Conservation (phyloP, 805 yeast genomes). For the Metschnikowia shivogae region DNA sequence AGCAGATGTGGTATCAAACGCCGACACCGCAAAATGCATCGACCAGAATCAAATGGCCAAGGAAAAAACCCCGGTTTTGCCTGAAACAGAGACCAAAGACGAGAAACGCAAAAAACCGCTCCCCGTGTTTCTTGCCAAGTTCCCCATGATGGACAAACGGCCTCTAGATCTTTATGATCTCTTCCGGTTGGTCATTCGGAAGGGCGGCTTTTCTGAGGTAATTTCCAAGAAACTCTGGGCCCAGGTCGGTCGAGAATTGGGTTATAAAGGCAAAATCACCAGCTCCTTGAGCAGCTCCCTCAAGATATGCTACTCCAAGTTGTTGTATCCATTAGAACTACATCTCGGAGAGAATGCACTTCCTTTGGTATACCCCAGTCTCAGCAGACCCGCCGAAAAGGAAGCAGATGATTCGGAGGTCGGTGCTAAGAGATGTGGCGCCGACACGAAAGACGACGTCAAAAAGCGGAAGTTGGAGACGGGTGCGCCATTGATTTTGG, state of each 20-base stretch:
- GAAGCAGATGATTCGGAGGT: neutral
- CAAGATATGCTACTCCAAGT: constrained; percentile 52
- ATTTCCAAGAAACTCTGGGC: constrained; percentile 72
- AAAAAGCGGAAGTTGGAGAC: constrained; percentile 10
- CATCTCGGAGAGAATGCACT: constrained; percentile 14
- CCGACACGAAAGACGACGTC: neutral
- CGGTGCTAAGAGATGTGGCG: neutral
- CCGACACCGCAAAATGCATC: no score
- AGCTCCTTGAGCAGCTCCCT: constrained; percentile 67
- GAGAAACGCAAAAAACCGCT: constrained; percentile 7
- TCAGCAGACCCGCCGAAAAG: neutral
- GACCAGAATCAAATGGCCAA: neutral
- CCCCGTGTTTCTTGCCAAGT: constrained; percentile 32
- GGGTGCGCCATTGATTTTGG: constrained; percentile 37
- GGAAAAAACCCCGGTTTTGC: neutral
- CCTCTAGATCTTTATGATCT: constrained; percentile 61
- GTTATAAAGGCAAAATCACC: constrained; percentile 68
- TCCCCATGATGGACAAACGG: constrained; percentile 66
- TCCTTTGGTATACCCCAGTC: neutral
- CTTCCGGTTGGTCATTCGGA: constrained; percentile 50
- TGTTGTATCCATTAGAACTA: constrained; percentile 31
- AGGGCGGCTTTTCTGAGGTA: constrained; percentile 69
- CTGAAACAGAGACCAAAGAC: neutral
- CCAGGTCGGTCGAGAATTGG: constrained; percentile 75
- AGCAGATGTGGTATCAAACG: no score